Evolutionary conservation across 2,329 filamentous ascomycete genomes (phyloP), one percentile per base, ranked within the genome.

Genomic region (Orbilia ellipsospora): DNA sequence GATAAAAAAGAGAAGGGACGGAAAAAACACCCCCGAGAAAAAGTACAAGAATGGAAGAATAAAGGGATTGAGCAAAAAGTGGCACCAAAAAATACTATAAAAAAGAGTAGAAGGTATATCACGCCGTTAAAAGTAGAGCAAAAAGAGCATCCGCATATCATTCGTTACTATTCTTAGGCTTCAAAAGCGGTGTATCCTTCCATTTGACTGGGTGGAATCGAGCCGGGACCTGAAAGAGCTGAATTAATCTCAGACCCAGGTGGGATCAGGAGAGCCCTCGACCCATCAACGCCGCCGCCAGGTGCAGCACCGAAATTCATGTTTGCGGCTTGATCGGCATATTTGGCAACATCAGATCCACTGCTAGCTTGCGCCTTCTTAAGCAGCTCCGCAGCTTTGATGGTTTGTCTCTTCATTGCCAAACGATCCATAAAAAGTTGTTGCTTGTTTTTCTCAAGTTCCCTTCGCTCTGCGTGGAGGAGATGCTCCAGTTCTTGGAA

Each of bases 401-500:
- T 88, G 26, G 97, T 91, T 63, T 94, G 88, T 83, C 91, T 91
- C 85, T 95, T 93, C 85, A 98, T 97, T 1, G 91, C 88, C 60
- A 99, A 86, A 23, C 95, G 89, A 82, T 99, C 95, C 44, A 98
- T 85, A 85, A 98, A 97, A 16, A 99, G 87, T 82, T 97, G 92
- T 82, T 98, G 94, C 31, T 94, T 89, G 48, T 92, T 92, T 69
- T 94, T 89, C 83, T 99, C 95, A 20, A 99, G 86, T 83, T 99
- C 95, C 74, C 94, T 89, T 73, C 94, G 90, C 84, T 99, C 95
- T 4, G 94, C 93, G 80, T 96, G 92, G 60, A 99, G 86, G 52
- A 97, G 90, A 16, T 92, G 88, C 83, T 99, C 95, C 87, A 99
- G 94, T 82, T 99, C 95, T 80, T 92, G 91, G 83, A 99, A 99